Base-by-base conservation (phyloP, 495 filamentous ascomycete genomes). In the Venustampulla echinocandica region DNA sequence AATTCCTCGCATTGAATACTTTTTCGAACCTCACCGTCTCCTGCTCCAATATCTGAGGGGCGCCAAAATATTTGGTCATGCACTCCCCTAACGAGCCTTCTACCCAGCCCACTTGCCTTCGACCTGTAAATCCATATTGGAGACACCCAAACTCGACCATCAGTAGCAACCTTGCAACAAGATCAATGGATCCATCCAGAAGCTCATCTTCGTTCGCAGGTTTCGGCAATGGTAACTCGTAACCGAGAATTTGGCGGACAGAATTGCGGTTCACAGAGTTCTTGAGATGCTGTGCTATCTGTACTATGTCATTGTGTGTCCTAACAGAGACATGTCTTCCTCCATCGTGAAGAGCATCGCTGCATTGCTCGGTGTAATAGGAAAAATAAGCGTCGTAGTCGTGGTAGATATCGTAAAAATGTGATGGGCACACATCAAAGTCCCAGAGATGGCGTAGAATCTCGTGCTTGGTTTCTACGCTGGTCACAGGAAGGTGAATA, bases 1-100 rank as follows among this genome's bases (percentile, higher is more conserved):
- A 24, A 42, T 62, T 66, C 3, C 27, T 33, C 2, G 58, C 61
- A 10, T 47, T 64, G 47, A 67, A 65, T 10, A 46, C 38, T 38
- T 46, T 56, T 0, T 57, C 53, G 13, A 59, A 47, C 36, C 56
- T 52, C 9, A 57, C 37, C 11, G 32, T 0, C 4, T 52, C 44
- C 14, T 7, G 7, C 7, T 44, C 30, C 10, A 42, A 32, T 10
- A 3, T 35, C 22, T 23, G 23, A n/a, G 32, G 14, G 1, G 22
- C 2, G 4, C 41, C n/a, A 24, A 50, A 54, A 19, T 53, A 37
- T 13, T 5, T 42, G 20, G 19, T 3, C 6, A 51, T 17, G 30
- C 53, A 50, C 1, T 41, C 32, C 25, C 44, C 32, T 28, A 57
- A 28, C 17, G 25, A 36, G 13, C 58, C 56, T 10, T 22, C 19